These are phyloP conservation scores for Gossypium australe DNA, from an alignment of 345 rosid species.

Conservation along the genomic window DNA sequence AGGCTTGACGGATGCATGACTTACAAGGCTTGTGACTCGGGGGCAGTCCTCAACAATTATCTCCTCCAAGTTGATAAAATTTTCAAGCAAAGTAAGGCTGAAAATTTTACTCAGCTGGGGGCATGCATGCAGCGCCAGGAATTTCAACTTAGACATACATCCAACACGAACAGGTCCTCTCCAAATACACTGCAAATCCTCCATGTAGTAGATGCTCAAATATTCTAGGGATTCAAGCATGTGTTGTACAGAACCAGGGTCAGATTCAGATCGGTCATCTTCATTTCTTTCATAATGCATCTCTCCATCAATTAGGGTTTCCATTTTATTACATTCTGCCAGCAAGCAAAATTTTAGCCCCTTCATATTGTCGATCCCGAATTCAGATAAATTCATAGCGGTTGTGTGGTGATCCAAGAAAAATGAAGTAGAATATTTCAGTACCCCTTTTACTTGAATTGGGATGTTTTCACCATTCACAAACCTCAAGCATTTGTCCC, in stretches of 20 bases:
- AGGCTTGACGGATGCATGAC: background rate
- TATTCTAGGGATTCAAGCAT: conserved; percentile 10
- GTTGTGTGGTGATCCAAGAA: conserved; percentile 24
- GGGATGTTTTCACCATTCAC: conserved; percentile 18
- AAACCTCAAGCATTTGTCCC: conserved; percentile 5
- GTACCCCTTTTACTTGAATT: background rate
- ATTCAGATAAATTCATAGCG: conserved; percentile 12
- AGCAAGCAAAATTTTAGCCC: conserved; percentile 24
- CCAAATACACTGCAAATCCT: background rate
- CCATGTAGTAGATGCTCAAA: conserved; percentile 20
- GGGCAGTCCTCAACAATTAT: conserved; percentile 19
- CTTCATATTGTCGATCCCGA: conserved; percentile 17
- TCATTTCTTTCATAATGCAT: background rate
- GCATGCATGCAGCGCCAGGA: conserved; percentile 7
- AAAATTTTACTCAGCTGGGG: conserved; percentile 8
- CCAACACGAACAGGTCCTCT: conserved; percentile 13
- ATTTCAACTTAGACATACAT: conserved; percentile 21
- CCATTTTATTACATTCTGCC: conserved; percentile 26
- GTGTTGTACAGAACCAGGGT: background rate
- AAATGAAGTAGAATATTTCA: conserved; percentile 14
- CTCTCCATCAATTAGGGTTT: conserved; percentile 15
- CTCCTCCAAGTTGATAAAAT: conserved; percentile 13
- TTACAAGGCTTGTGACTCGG: background rate
- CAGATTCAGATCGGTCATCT: background rate
- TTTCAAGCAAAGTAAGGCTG: conserved; percentile 1